Evolutionary conservation across 2,329 filamentous ascomycete species (phyloP).

Genomic region (Furcasterigmium sp.): DNA sequence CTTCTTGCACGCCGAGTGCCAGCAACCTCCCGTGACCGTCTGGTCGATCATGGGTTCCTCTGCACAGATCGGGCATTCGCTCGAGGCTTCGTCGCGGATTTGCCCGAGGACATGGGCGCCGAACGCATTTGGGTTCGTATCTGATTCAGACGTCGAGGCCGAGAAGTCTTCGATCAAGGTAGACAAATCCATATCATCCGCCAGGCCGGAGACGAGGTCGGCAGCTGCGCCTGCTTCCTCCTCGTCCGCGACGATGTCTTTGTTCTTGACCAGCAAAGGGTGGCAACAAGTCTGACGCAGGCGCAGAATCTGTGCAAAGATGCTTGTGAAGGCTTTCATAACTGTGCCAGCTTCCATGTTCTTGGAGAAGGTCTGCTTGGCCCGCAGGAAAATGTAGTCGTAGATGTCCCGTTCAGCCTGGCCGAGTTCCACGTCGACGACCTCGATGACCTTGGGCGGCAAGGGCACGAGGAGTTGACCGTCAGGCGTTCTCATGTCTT

Average conservation of each 20-base stretch:
- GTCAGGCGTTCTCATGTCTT: conserved; percentile 94
- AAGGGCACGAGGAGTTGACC: conserved; percentile 72
- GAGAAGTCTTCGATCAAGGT: conserved; percentile 82
- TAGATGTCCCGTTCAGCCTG: conserved; percentile 85
- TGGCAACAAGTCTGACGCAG: conserved; percentile 94
- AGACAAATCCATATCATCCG: conserved; percentile 94
- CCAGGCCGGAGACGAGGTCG: conserved; percentile 74
- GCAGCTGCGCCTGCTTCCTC: conserved; percentile 73
- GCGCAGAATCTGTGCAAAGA: conserved; percentile 92
- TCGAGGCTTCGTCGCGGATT: conserved; percentile 82
- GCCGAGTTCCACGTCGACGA: conserved; percentile 83
- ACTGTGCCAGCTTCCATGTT: conserved; percentile 90
- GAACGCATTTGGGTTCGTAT: conserved; percentile 63
- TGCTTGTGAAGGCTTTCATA: conserved; percentile 92
- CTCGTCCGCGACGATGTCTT: conserved; percentile 79
- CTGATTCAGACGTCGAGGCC: conserved; percentile 51
- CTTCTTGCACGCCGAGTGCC: conserved; percentile 94
- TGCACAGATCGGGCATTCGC: conserved; percentile 90
- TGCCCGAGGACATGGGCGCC: conserved; percentile 84
- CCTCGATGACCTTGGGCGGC: conserved; percentile 74
- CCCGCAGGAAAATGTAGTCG: conserved; percentile 78
- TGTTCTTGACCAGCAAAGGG: conserved; percentile 81
- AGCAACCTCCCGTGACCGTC: conserved; percentile 82
- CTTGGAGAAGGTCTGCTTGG: conserved; percentile 76
- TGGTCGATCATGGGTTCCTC: conserved; percentile 96